Evolutionary conservation across 129 eudicot genomes (phyloP), one percentile per base, ranked within the genome.

Genomic region (Artemisia argyi): DNA sequence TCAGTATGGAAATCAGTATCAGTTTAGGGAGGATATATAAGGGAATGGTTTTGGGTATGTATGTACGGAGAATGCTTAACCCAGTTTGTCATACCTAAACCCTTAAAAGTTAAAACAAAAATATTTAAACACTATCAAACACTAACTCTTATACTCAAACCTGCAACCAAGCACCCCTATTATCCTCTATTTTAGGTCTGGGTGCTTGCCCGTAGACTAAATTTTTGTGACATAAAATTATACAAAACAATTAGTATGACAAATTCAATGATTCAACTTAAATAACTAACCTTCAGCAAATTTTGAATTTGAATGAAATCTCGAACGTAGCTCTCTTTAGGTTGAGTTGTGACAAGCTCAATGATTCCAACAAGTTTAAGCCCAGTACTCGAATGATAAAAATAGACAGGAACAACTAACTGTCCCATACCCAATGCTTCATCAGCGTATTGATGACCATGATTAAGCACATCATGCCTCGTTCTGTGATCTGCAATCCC

Each of bases 321-420:
- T 19, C 20, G 16, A 9, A 46, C 17, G 14, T 65, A 65, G 18
- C 55, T 46, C 19, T 65, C 70, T 42, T 65, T 65, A 1, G 54
- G 70, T 46, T 16, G 4, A 65, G 32, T 18, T 1, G 70, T 65
- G 55, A 42, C 16, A 44, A 17, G 50, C 70, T 65, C 70, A 14
- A 65, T 65, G 70, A 65, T 18, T 46, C 70, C 70, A 3, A 6
- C 35, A 19, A 46, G 39, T 65, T 46, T 8, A 7, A 7, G 3
- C 70, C 1, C 7, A 19, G 11, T 35, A 16, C 70, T 54, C 16
- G 4, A 9, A 18, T 11, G 17, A 42, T 18, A 15, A 64, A 19
- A 56, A 56, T 42, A 65, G 28, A 65, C 70, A 44, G 70, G 70
- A 53, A 46, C 5, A 46, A 65, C 70, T 1, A 46, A 46, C 70